Base-by-base conservation (phyloP, 1,284 basidiomycete species). In the Tilletia setariae region DNA sequence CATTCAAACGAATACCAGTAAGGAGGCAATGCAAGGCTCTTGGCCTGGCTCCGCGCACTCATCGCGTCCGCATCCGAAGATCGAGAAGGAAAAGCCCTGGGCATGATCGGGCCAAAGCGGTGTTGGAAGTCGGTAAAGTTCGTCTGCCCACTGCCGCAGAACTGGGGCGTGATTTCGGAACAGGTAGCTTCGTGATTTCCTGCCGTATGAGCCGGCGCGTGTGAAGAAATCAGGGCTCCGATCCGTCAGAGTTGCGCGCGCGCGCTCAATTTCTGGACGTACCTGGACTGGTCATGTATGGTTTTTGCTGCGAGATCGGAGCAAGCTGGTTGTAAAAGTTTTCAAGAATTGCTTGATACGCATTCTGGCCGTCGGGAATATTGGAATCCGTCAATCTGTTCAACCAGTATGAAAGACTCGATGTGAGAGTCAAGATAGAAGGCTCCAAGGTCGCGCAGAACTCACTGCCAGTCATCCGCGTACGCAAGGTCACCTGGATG, bases 401-500 rank as follows among this genome's bases (percentile, higher is more conserved):
- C n/a, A n/a, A n/a, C n/a, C 4, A 11, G 35, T 40, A 11, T 40
- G 35, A 40, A n/a, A n/a, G n/a, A n/a, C n/a, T n/a, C n/a, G n/a
- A 11, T 40, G 6, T 40, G 35, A 4, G 35, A 6, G 35, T 40
- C 11, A 11, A 40, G 4, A 40, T 40, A 40, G 35, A 11, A 15
- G 21, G 1, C 1, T 1, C n/a, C n/a, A 11, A 49, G 16, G 7
- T 16, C 19, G 19, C 16, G 51, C 21, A 25, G 51, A 53, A 53
- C 51, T 53, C 15, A 69, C 63, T 72, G 75, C 81, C 82, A 83
- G 70, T 82, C 77, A 65, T 82, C 81, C 46, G 82, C 81, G 67
- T 83, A 84, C 3, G 79, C 79, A 70, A 83, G 78, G 69, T 84
- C 83, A 19, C 82, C 83, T 11, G 68, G 56, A 63, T 70, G 68